phyloP scores from a whole-genome alignment of 1,139 yeast genomes.

The Sugiyamaella neomexicana region DNA sequence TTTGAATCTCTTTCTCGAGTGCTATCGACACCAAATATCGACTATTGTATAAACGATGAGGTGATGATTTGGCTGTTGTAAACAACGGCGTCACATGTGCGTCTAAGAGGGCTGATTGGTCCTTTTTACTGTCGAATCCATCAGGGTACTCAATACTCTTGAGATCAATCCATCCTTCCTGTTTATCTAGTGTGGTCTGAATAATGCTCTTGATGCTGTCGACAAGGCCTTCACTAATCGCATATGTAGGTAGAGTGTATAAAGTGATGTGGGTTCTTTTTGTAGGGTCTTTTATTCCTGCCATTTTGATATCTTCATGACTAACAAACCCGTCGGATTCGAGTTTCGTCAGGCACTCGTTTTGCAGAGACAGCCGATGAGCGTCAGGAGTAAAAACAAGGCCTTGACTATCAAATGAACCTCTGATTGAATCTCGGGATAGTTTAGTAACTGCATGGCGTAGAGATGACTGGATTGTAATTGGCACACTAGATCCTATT shows the following conservation, averaged over 20 bases:
- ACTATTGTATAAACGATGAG: conserved; percentile 5
- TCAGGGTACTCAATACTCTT: conserved; percentile 2
- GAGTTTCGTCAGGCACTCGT: conserved; percentile 15
- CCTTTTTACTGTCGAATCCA: conserved; percentile 3
- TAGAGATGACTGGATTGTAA: neutral
- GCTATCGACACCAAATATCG: conserved; percentile 9
- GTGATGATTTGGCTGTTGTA: neutral
- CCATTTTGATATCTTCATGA: conserved; percentile 2
- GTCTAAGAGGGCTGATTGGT: neutral
- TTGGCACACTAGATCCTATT: neutral
- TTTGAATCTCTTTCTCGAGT: conserved; percentile 10
- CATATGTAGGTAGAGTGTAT: conserved; percentile 15
- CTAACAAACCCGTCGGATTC: conserved; percentile 19
- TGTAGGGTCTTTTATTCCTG: conserved; percentile 15
- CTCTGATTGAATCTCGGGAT: conserved; percentile 19
- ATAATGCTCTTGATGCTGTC: conserved; percentile 12
- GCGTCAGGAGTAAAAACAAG: conserved; percentile 23
- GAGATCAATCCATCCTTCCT: conserved; percentile 26
- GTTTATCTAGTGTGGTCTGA: conserved; percentile 15
- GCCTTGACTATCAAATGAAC: conserved; percentile 21
- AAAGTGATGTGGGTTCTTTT: conserved; percentile 6
- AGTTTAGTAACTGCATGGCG: conserved; percentile 3
- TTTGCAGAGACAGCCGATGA: conserved; percentile 14
- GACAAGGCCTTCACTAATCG: conserved; percentile 25
- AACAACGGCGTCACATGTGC: conserved; percentile 5